These are phyloP conservation scores for Cornus suecica DNA, from an alignment of 148 eudicot genomes.

Conservation along the genomic window DNA sequence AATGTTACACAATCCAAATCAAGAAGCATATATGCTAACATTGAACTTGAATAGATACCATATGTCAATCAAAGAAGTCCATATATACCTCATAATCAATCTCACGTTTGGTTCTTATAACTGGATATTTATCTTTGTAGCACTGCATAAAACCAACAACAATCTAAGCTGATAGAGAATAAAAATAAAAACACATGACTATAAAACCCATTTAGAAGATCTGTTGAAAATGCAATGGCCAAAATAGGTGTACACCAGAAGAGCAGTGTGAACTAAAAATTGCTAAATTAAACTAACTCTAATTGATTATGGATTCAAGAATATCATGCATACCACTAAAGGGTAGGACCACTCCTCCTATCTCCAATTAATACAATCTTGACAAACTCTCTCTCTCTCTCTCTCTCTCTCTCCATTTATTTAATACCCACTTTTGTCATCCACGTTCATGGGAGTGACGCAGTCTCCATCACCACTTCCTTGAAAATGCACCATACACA, in stretches of 20 bases:
- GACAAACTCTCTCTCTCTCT: slow-evolving; percentile 22
- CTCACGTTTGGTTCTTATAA: background rate
- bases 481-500: slow-evolving; percentile 15
- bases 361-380: slow-evolving; percentile 15
- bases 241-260: background rate
- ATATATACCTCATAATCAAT: background rate
- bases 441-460: slow-evolving; percentile 38
- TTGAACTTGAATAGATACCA: too few species aligned
- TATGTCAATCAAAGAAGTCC: too few species aligned
- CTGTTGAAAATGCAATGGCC: background rate
- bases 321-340: slow-evolving; percentile 5
- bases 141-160: background rate
- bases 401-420: slow-evolving; percentile 25
- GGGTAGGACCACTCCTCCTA: background rate
- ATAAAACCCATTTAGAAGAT: too few species aligned
- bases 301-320: background rate
- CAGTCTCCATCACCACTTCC: slow-evolving; percentile 27
- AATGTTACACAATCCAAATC: too few species aligned
- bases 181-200: background rate
- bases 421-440: slow-evolving; percentile 23
- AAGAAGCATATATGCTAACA: too few species aligned
- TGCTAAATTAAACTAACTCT: background rate
- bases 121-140: too few species aligned
- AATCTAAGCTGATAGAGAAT: background rate
- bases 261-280: background rate